phyloP scores from a whole-genome alignment of 2,329 filamentous ascomycete genomes.

The Magnaporthiopsis poae region DNA sequence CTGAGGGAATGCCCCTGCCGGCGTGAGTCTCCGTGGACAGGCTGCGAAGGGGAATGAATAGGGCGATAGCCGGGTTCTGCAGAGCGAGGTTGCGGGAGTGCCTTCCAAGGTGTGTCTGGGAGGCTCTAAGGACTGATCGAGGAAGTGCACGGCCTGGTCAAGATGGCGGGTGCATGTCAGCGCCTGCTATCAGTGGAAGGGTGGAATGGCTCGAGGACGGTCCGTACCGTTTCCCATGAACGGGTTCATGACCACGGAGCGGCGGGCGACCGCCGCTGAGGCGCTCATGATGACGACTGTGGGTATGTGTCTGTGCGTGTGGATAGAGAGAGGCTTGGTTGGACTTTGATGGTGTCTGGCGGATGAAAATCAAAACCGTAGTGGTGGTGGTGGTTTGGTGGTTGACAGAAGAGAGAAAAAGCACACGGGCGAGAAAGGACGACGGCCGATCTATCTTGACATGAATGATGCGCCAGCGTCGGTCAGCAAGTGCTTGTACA shows the following conservation, averaged over 20 bases:
- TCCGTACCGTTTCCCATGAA: conserved; percentile 37
- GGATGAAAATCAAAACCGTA: too few relatives aligned
- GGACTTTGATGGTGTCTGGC: too few relatives aligned
- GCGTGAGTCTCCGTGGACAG: conserved; percentile 52
- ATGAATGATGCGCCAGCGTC: too few relatives aligned
- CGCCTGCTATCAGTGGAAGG: background rate
- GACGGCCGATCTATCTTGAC: too few relatives aligned
- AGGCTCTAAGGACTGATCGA: conserved; percentile 35
- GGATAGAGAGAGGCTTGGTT: too few relatives aligned
- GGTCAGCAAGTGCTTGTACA: too few relatives aligned
- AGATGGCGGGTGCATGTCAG: conserved; percentile 11
- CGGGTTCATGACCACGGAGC: conserved; percentile 44
- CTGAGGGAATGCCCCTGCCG: conserved; percentile 37
- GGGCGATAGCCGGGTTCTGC: conserved; percentile 41
- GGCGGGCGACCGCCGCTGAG: conserved; percentile 44
- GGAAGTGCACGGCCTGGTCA: conserved; percentile 35
- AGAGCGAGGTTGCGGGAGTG: conserved; percentile 35
- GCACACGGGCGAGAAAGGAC: too few relatives aligned
- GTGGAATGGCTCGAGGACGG: background rate
- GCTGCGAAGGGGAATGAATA: conserved; percentile 46
- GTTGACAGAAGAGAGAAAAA: too few relatives aligned
- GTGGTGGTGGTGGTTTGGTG: too few relatives aligned
- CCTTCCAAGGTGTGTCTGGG: conserved; percentile 36
- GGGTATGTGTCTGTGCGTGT: background rate
- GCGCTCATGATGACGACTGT: conserved; percentile 38